Conservation (phyloP, 2,329 filamentous ascomycete species). For the Epichloe scottii region DNA sequence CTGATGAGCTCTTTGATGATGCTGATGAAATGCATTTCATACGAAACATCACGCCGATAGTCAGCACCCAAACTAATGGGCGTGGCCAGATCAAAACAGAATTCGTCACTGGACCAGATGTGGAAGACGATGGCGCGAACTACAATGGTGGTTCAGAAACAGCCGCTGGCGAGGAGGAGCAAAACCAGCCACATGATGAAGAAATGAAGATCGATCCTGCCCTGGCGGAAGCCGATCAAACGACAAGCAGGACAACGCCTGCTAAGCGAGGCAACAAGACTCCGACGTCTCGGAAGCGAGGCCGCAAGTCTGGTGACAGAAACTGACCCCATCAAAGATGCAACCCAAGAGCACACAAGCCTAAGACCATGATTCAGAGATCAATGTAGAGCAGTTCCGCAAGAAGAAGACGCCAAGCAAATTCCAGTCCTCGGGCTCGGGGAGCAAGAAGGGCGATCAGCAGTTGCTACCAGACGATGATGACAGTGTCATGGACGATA, state of each 20-base stretch:
- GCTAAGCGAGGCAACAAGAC: slow-evolving; percentile 15
- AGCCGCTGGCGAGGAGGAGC: background rate
- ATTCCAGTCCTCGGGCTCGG: slow-evolving; percentile 12
- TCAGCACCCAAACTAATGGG: background rate
- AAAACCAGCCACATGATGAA: slow-evolving; percentile 9
- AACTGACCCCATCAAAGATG: slow-evolving; percentile 21
- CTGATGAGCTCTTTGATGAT: slow-evolving; percentile 18
- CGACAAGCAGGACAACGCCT: slow-evolving; percentile 15
- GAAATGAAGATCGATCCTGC: slow-evolving; percentile 23
- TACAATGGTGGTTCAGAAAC: slow-evolving; percentile 9
- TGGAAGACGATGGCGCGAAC: slow-evolving; percentile 11
- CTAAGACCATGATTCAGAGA: slow-evolving; percentile 13
- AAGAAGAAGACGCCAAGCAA: slow-evolving; percentile 18
- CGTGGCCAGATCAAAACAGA: slow-evolving; percentile 13
- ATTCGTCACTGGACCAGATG: slow-evolving; percentile 19
- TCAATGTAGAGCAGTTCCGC: slow-evolving; percentile 15
- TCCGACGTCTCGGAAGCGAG: slow-evolving; percentile 11
- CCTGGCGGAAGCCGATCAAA: slow-evolving; percentile 9
- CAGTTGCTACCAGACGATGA: slow-evolving; percentile 11
- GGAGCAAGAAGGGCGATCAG: slow-evolving; percentile 6
- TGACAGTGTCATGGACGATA: slow-evolving; percentile 29
- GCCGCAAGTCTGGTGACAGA: slow-evolving; percentile 12
- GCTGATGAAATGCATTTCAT: slow-evolving; percentile 21
- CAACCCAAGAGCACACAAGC: slow-evolving; percentile 7
- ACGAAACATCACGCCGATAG: slow-evolving; percentile 7